Conservation (phyloP, 2,329 filamentous ascomycete species). For the Fusarium siculi region DNA sequence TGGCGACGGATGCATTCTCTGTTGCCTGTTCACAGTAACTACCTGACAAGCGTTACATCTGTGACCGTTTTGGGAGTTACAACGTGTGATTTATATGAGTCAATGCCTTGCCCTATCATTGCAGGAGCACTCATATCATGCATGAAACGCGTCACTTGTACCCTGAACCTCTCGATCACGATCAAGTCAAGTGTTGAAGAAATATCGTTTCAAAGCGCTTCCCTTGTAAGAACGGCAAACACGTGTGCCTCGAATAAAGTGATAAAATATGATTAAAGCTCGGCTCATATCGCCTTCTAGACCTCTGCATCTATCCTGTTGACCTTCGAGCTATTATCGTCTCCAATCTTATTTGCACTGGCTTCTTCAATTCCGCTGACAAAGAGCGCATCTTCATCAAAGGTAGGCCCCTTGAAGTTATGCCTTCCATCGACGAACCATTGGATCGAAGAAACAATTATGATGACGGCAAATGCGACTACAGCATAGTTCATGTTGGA, state of each 20-base stretch:
- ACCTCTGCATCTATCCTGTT: background rate
- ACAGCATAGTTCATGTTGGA: background rate
- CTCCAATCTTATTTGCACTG: rapidly evolving
- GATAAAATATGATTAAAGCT: rapidly evolving
- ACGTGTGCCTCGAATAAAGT: too few relatives aligned
- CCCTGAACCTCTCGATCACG: too few relatives aligned
- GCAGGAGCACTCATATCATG: too few relatives aligned
- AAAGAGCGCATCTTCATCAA: background rate
- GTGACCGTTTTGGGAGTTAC: background rate
- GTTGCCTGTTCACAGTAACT: too few relatives aligned
- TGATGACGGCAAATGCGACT: background rate
- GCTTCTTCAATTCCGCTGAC: background rate
- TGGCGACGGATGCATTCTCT: background rate
- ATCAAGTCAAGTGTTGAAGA: too few relatives aligned
- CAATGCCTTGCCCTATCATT: too few relatives aligned
- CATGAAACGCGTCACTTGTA: background rate
- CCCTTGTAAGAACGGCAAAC: too few relatives aligned
- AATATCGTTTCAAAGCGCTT: too few relatives aligned
- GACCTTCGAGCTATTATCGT: rapidly evolving
- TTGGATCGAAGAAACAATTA: background rate
- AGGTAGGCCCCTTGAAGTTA: background rate
- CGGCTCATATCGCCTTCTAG: rapidly evolving
- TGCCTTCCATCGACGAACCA: background rate
- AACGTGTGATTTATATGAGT: rapidly evolving
- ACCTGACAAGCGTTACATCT: too few relatives aligned